Evolutionary conservation across 768 basidiomycete genomes (phyloP).

Genomic region (Dioszegia crocea): DNA sequence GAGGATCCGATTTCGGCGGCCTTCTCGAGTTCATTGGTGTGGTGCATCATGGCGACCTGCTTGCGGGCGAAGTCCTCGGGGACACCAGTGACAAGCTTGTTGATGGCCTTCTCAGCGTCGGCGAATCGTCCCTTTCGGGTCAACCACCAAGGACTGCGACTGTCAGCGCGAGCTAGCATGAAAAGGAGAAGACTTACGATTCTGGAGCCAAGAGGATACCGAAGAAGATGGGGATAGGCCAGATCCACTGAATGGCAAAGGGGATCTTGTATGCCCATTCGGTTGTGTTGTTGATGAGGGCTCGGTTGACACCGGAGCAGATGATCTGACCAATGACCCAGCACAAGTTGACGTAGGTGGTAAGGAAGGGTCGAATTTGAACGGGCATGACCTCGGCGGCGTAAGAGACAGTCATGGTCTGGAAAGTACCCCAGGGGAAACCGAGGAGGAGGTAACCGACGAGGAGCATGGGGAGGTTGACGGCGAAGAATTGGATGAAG

Average conservation of each 20-base stretch:
- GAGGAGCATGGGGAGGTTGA: conserved; percentile 30
- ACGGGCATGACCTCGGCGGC: conserved; percentile 47
- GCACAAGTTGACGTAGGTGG: conserved; percentile 41
- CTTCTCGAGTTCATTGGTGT: conserved; percentile 32
- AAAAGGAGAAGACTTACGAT: conserved; percentile 10
- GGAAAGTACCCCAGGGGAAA: conserved; percentile 49
- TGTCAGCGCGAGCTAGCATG: background rate
- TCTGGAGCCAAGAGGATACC: conserved; percentile 38
- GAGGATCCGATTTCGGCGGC: conserved; percentile 22
- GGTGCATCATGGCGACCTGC: conserved; percentile 27
- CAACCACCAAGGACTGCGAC: conserved; percentile 37
- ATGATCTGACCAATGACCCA: conserved; percentile 46
- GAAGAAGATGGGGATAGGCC: conserved; percentile 36
- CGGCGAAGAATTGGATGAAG: conserved; percentile 40
- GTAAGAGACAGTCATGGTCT: conserved; percentile 48
- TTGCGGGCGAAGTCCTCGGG: conserved; percentile 36
- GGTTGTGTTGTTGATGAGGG: conserved; percentile 11
- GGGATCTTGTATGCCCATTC: conserved; percentile 26
- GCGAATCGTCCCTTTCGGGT: conserved; percentile 32
- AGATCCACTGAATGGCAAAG: conserved; percentile 38
- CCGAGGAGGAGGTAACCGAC: conserved; percentile 38
- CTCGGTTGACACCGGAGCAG: conserved; percentile 33
- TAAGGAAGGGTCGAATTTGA: conserved; percentile 37
- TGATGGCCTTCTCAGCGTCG: conserved; percentile 20
- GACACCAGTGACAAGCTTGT: conserved; percentile 19